Base-by-base conservation (phyloP, 345 rosid genomes). In the Trapa incisa region DNA sequence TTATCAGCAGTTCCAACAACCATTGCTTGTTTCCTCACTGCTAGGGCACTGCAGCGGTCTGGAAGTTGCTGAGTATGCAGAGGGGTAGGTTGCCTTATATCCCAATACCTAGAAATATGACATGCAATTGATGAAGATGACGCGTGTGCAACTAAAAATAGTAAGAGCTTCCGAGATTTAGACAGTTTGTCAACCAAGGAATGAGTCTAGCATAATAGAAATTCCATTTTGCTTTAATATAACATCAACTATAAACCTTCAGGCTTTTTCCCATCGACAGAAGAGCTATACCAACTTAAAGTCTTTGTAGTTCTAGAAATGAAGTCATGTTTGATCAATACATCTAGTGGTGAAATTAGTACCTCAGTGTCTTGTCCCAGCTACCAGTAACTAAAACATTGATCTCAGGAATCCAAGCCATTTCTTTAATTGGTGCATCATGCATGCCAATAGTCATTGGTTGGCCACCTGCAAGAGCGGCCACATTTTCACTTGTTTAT, bases 401-500 rank as follows among this genome's bases (percentile, higher is more conserved):
- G 92, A 95, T 86, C 76, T 85, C 97, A 0, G 96, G 89, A 77
- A 95, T 86, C 99, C 99, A 95, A 35, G 96, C 89, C 66, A 95
- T 63, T 68, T 86, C 93, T 73, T 72, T 80, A 67, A 95, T 73
- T 22, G 99, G 94, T 5, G 87, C 96, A 62, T 95, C 97, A 71
- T 95, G 99, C 92, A 89, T 87, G 38, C 96, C 98, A 60, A 95
- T 85, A 74, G 96, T 91, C 67, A 80, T 80, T 52, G 96, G 83
- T 73, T 89, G 99, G 75, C 94, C 92, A 53, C 96, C 92, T 35
- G 97, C 66, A 78, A 68, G 60, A 94, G 74, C 41, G 97, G 90
- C 99, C 99, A 95, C 99, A 95, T 95, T 78, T 95, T 95, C 17
- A 87, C 99, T 79, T 91, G 99, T 77, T 95, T 95, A 78, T 95